Evolutionary conservation across 805 yeast genomes (phyloP).

Genomic region (Ogataea methanolica): DNA sequence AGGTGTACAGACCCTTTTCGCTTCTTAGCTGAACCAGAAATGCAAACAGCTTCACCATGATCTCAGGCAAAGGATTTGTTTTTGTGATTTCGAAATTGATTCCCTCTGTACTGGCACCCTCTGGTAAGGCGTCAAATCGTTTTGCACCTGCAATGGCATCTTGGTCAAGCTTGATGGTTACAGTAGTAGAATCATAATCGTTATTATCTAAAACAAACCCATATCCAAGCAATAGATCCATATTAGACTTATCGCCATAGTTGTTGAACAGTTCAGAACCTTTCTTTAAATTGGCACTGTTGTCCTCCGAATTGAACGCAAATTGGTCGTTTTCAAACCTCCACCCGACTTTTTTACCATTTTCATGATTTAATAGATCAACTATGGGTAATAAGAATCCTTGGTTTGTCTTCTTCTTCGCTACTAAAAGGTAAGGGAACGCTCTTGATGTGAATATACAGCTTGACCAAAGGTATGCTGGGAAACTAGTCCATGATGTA

Average conservation of each 20-base stretch:
- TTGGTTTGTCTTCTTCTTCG: slow-evolving; percentile 29
- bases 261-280: slow-evolving; percentile 72
- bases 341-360: slow-evolving; percentile 64
- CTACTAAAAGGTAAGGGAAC: slow-evolving; percentile 68
- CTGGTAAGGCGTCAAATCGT: slow-evolving; percentile 37
- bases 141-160: slow-evolving; percentile 18
- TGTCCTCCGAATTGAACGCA: slow-evolving; percentile 36
- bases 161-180: slow-evolving; percentile 55
- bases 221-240: slow-evolving; percentile 64
- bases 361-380: slow-evolving; percentile 71
- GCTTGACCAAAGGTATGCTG: slow-evolving; percentile 72
- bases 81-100: slow-evolving; percentile 37
- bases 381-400: slow-evolving; percentile 76
- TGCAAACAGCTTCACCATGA: slow-evolving; percentile 49
- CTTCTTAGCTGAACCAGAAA: slow-evolving; percentile 44
- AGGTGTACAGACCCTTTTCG: slow-evolving; percentile 39
- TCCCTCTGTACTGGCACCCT: slow-evolving; percentile 31
- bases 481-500: slow-evolving; percentile 56
- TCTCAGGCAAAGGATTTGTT: slow-evolving; percentile 30
- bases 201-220: slow-evolving; percentile 64
- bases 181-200: slow-evolving; percentile 48
- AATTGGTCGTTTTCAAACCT: slow-evolving; percentile 19
- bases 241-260: slow-evolving; percentile 71
- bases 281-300: slow-evolving; percentile 25
- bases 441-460: slow-evolving; percentile 71